Conservation (phyloP, 1,139 yeast genomes). For the Debaryomyces coudertii region DNA sequence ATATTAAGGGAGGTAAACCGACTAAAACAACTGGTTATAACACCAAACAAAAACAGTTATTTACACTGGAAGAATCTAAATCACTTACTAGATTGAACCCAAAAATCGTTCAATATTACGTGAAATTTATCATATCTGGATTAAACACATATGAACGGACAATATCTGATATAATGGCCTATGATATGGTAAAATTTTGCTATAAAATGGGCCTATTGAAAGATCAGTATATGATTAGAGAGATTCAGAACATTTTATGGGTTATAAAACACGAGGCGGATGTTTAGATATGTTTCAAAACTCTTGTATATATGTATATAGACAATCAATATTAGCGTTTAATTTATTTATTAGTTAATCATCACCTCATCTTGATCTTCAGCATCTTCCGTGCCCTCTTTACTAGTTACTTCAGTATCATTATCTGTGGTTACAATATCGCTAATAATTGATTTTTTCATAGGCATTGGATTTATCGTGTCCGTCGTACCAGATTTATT, state of each 20-base stretch:
- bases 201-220: constrained; percentile 28
- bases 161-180: constrained; percentile 37
- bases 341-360: constrained; percentile 17
- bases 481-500: constrained; percentile 13
- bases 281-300: background rate
- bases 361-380: constrained; percentile 22
- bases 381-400: constrained; percentile 18
- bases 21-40: background rate
- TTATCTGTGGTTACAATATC: constrained; percentile 32
- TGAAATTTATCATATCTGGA: constrained; percentile 33
- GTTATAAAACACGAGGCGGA: constrained; percentile 22
- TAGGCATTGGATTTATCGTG: constrained; percentile 17
- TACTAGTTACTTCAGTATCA: constrained; percentile 17
- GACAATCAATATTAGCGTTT: background rate
- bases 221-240: constrained; percentile 25
- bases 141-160: constrained; percentile 34
- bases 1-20: background rate
- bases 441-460: constrained; percentile 39
- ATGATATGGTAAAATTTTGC: constrained; percentile 34
- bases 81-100: constrained; percentile 17
- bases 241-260: constrained; percentile 37
- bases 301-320: constrained; percentile 5
- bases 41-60: background rate
- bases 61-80: background rate
- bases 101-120: constrained; percentile 19